Conservation (phyloP, 768 basidiomycete genomes). For the Suillus decipiens region DNA sequence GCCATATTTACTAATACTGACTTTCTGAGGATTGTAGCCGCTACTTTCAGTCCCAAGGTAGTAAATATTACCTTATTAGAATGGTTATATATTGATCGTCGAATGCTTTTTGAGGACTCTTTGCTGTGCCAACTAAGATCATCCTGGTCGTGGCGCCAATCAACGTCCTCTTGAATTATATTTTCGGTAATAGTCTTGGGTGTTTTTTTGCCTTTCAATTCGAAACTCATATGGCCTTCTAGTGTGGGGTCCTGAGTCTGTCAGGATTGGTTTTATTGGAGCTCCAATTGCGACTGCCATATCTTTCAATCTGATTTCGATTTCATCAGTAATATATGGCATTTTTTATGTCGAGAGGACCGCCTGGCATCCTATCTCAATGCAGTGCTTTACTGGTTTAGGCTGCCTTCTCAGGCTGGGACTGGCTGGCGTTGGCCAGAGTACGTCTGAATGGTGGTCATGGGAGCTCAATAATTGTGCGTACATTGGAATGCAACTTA, state of each 20-base stretch:
- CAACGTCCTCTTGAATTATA: constrained; percentile 80
- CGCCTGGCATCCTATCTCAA: constrained; percentile 81
- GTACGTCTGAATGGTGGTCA: constrained; percentile 94
- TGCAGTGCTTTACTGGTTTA: constrained; percentile 65
- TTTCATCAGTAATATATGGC: constrained; percentile 64
- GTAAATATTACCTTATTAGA: constrained; percentile 27
- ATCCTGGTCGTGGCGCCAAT: constrained; percentile 81
- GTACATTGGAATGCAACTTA: constrained; percentile 12
- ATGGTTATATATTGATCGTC: not conserved
- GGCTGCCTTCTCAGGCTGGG: constrained; percentile 75
- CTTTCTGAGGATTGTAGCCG: constrained; percentile 28
- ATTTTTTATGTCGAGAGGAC: constrained; percentile 60
- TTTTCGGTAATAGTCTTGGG: constrained; percentile 61
- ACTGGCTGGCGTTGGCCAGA: constrained; percentile 79
- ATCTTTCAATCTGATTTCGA: constrained; percentile 82
- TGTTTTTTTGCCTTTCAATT: constrained; percentile 6
- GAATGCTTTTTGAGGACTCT: constrained; percentile 51
- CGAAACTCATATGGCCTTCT: constrained; percentile 8
- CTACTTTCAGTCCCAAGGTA: constrained; percentile 73
- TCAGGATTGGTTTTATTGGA: constrained; percentile 40
- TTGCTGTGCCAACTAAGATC: constrained; percentile 83
- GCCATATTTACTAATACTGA: not conserved
- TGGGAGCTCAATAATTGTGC: constrained; percentile 80
- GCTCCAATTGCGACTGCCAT: constrained; percentile 90
- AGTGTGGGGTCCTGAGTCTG: constrained; percentile 37